Evolutionary conservation across 2,329 filamentous ascomycete genomes (phyloP), one percentile per base, ranked within the genome.

Genomic region (Alternaria sp.): DNA sequence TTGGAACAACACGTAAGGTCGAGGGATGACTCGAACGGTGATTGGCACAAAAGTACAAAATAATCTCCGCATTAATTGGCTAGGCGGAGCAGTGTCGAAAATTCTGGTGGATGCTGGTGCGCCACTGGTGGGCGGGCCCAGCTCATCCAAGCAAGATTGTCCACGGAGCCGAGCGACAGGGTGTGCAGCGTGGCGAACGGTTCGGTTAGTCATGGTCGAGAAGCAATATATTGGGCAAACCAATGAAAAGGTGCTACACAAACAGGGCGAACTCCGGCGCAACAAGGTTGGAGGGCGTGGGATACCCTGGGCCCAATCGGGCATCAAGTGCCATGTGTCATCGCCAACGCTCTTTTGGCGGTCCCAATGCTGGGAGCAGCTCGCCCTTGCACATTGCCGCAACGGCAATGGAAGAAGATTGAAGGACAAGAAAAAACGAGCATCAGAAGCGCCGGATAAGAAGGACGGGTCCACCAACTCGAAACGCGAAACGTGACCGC

Each of bases 401-500:
- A 56, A 54, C 55, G 55, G 50, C 55, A 9, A 36, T 33, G 21
- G 21, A 53, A 49, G 60, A 39, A 67, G 42, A 62, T 58, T 64
- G 50, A 60, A 61, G 62, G 57, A 61, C 59, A 66, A 54, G 61
- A 56, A 3, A 54, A 54, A 40, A 51, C 54, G 59, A 29, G 39
- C 50, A 61, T 46, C 50, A 61, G 58, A 65, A 66, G 65, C 61
- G 62, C 64, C 62, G 51, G 39, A 53, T 54, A 34, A 55, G 44
- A 51, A 53, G 49, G 39, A 55, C 56, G 45, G 63, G 60, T 69
- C 70, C 68, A 74, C 69, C 63, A 56, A 62, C 46, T 58, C 71
- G 67, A 75, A 74, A 73, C 67, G 29, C 65, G 65, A 74, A 74
- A 72, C 69, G 69, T 73, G 71, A 73, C 67, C 37, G 49, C 65